Evolutionary conservation across 768 basidiomycete genomes (phyloP).

Genomic region (Pisolithus orientalis): DNA sequence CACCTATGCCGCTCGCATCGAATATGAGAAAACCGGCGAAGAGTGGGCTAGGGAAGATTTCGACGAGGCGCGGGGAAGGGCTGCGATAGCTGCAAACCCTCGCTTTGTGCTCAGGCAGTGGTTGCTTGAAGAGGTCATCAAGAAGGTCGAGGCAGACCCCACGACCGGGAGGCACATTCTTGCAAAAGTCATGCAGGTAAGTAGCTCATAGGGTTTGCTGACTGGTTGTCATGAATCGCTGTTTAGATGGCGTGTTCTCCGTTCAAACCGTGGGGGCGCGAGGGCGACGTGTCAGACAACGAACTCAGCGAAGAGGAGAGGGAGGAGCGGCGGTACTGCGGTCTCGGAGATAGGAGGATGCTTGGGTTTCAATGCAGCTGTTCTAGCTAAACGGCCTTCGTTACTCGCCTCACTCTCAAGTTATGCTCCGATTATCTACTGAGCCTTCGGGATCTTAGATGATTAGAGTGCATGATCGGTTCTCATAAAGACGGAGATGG

Average conservation of each 20-base stretch:
- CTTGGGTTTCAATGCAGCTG: slow-evolving; percentile 93
- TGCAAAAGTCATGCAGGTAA: slow-evolving; percentile 75
- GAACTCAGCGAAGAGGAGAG: slow-evolving; percentile 50
- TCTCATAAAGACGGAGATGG: too few relatives aligned
- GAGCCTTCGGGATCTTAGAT: too few relatives aligned
- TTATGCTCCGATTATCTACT: too few relatives aligned
- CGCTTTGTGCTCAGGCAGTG: slow-evolving; percentile 92
- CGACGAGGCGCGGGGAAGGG: slow-evolving; percentile 42
- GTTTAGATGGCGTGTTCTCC: slow-evolving; percentile 83
- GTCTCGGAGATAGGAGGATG: slow-evolving; percentile 67
- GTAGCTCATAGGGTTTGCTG: slow-evolving; percentile 11
- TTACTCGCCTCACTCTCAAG: too few relatives aligned
- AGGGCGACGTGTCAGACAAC: slow-evolving; percentile 41
- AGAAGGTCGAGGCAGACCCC: slow-evolving; percentile 60
- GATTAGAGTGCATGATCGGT: too few relatives aligned
- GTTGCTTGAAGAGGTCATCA: slow-evolving; percentile 91
- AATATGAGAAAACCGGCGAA: slow-evolving; percentile 34
- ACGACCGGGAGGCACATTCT: slow-evolving; percentile 60
- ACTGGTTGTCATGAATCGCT: not conserved
- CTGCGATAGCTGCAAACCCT: slow-evolving; percentile 66
- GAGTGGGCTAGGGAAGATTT: slow-evolving; percentile 40
- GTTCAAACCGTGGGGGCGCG: slow-evolving; percentile 84
- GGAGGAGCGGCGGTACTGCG: slow-evolving; percentile 74
- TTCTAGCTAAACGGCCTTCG: slow-evolving; percentile 51
- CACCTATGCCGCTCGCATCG: slow-evolving; percentile 53